These are phyloP conservation scores for Passiflora organensis DNA, from an alignment of 345 rosid species.

Conservation along the genomic window DNA sequence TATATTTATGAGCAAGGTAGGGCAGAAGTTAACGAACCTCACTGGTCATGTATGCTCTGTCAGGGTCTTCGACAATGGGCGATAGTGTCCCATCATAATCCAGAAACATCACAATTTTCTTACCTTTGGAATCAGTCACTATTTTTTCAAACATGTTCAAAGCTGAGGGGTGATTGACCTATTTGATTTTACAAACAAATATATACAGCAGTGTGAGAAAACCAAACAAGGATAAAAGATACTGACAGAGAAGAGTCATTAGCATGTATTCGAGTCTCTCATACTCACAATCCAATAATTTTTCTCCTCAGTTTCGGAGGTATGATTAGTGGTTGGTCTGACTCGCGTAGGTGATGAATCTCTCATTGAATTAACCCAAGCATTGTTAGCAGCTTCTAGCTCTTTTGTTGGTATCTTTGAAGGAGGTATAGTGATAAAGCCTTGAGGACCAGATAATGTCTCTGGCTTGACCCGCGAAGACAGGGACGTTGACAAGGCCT, in stretches of 20 bases:
- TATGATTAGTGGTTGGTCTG: constrained; percentile 35
- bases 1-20: neutral
- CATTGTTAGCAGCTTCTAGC: constrained; percentile 29
- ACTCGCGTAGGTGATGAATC: constrained; percentile 84
- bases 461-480: neutral
- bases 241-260: too few species aligned
- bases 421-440: constrained; percentile 4
- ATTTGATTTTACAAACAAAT: constrained; percentile 5
- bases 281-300: constrained; percentile 62
- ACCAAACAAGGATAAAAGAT: too few species aligned
- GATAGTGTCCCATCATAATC: constrained; percentile 97
- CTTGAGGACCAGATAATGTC: constrained; percentile 1
- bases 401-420: neutral
- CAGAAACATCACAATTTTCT: constrained; percentile 84
- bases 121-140: constrained; percentile 59
- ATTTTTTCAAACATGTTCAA: constrained; percentile 64
- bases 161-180: constrained; percentile 81
- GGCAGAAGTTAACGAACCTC: constrained; percentile 38
- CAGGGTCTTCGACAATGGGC: constrained; percentile 90
- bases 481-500: constrained; percentile 6
- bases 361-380: constrained; percentile 85
- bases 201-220: neutral
- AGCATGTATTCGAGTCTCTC: too few species aligned
- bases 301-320: constrained; percentile 25
- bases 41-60: constrained; percentile 84